phyloP scores from a whole-genome alignment of 805 yeast species.

The Suhomyces kilbournensis region DNA sequence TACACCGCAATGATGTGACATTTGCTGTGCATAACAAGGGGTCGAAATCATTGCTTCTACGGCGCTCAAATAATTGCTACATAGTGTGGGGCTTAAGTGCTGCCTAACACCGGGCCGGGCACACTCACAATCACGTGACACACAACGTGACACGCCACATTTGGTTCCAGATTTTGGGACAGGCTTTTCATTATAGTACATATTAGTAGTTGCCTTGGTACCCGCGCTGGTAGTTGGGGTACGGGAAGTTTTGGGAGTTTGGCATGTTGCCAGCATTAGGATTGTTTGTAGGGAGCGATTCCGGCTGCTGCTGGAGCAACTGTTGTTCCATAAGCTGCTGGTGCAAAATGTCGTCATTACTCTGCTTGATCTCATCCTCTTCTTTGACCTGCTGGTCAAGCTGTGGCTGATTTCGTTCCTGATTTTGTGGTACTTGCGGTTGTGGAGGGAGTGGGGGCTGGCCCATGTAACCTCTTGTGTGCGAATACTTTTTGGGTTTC shows the following conservation, averaged over 20 bases:
- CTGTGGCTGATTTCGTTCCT: constrained; percentile 1
- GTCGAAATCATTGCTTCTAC: not conserved
- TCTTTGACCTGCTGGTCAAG: not conserved
- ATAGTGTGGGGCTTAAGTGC: not conserved
- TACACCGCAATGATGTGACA: not conserved
- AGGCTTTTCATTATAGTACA: not conserved
- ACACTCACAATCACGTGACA: not conserved
- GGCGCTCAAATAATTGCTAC: not conserved
- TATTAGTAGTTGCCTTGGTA: constrained; percentile 8
- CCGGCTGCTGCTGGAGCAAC: constrained; percentile 8
- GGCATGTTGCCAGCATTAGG: not conserved
- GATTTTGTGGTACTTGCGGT: not conserved
- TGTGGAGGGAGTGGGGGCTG: not conserved
- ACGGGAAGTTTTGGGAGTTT: constrained; percentile 3
- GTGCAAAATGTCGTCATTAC: constrained; percentile 3
- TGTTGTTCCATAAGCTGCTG: constrained; percentile 6
- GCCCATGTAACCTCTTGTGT: not conserved
- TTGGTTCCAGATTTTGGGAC: too few relatives aligned
- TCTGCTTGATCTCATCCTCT: constrained; percentile 3
- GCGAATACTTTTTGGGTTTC: constrained; percentile 45
- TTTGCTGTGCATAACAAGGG: not conserved
- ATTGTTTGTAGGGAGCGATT: constrained; percentile 3
- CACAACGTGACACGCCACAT: not conserved
- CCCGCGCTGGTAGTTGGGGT: constrained; percentile 6
- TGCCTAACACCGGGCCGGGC: not conserved